Base-by-base conservation (phyloP, 345 rosid genomes). In the Pistacia integerrima region DNA sequence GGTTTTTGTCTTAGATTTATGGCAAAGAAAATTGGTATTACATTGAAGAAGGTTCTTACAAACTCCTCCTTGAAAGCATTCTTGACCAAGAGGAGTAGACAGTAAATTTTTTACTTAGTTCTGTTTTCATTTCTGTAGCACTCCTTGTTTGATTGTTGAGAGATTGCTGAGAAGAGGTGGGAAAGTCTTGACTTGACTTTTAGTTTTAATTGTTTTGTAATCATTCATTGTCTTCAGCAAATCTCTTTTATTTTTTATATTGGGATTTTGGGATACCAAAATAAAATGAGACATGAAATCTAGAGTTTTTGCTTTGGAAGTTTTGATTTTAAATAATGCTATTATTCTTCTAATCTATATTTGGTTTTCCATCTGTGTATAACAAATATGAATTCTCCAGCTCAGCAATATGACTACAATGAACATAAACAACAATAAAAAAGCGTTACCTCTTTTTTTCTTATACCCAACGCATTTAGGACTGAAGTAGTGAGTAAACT, bases 1-100 rank as follows among this genome's bases (percentile, higher is more conserved):
- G 64, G 67, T 11, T 66, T 67, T 38, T 38, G 55, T 70, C 65
- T 57, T 25, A 84, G 90, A 76, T 83, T 3, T 85, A 88, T 74
- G 82, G 84, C 10, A 72, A 68, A 25, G 25, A 25, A 5, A 84
- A 85, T 10, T 88, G 92, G 90, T 64, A 38, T 1, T 88, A 85
- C 59, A 87, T 87, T 74, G 92, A 88, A 69, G 87, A 77, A 30
- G 30, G 30, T 71, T 69, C 85, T 14, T 85, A 87, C 74, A 71
- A 7, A 49, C 72, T 84, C 35, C 78, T 88, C 41, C 66, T 83
- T 28, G 90, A 88, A 0, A 67, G 69, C 4, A 70, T 88, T 62
- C 80, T 88, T 61, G 85, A 84, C 17, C 78, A 57, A 18, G 69
- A 18, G 67, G 64, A 60, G 36, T 64, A 52, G 14, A 79, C 75